Percentiles rank a stretch among this genome's conserved stretches.
phyloP scores from a whole-genome alignment of 2,329 filamentous ascomycete genomes.

The Periglandula ipomoeae region DNA sequence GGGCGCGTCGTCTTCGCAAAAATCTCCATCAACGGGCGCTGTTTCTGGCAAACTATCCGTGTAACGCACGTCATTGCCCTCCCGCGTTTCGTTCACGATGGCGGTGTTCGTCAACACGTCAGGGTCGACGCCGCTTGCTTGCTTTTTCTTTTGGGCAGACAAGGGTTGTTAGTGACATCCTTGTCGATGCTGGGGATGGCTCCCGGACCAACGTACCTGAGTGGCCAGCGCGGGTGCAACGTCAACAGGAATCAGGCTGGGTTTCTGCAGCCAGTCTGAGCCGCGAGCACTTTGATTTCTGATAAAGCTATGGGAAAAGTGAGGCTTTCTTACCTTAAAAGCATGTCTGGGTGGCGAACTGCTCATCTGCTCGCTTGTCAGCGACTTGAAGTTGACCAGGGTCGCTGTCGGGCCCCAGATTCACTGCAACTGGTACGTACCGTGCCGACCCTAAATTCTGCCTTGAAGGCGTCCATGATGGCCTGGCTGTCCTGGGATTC shows the following conservation, averaged over 20 bases:
- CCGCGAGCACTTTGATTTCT: background rate
- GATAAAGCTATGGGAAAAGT: background rate
- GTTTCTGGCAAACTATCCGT: conserved; percentile 4
- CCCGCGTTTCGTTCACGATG: background rate
- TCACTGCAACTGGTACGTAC: conserved; percentile 22
- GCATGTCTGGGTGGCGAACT: background rate
- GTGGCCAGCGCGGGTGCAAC: background rate
- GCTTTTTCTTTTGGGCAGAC: conserved; percentile 4
- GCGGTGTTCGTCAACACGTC: conserved; percentile 3
- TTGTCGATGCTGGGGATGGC: background rate
- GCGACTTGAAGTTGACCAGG: background rate
- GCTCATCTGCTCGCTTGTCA: conserved; percentile 5
- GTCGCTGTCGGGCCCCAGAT: background rate
- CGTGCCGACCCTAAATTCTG: conserved; percentile 28
- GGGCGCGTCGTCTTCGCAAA: background rate
- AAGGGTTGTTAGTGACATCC: conserved; percentile 4
- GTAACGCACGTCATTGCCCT: conserved; percentile 1
- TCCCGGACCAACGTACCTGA: background rate
- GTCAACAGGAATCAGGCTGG: background rate
- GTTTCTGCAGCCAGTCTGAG: background rate
- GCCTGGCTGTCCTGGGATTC: conserved; percentile 37
- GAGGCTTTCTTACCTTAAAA: background rate
- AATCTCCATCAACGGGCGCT: conserved; percentile 2
- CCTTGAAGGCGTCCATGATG: conserved; percentile 28
- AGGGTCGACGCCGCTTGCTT: conserved; percentile 4